Percentiles rank a stretch among this genome's conserved stretches.
phyloP scores from a whole-genome alignment of 495 filamentous ascomycete genomes.

The Podospora tetraspora region DNA sequence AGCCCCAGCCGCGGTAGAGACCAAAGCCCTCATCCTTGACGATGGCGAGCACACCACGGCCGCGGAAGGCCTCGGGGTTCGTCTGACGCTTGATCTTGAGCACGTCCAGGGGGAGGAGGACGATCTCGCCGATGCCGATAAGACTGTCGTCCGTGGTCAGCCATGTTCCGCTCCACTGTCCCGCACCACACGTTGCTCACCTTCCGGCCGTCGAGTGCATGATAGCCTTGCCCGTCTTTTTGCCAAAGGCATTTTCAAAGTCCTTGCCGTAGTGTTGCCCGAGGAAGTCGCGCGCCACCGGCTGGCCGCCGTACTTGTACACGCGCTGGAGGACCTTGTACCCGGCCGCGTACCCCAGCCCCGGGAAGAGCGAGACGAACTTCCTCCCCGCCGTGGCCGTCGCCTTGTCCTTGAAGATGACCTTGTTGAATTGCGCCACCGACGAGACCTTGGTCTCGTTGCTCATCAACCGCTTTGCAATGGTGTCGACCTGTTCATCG shows the following conservation, averaged over 20 bases:
- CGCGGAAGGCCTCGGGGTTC: conserved; percentile 96
- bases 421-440: conserved; percentile 63
- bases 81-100: conserved; percentile 99
- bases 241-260: conserved; percentile 88
- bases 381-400: conserved; percentile 61
- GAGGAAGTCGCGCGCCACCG: conserved; percentile 88
- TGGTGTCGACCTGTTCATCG: conserved; percentile 86
- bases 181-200: not conserved
- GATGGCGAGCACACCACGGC: conserved; percentile 84
- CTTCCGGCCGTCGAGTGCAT: conserved; percentile 89
- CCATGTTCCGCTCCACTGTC: not conserved
- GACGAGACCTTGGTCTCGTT: conserved; percentile 73
- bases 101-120: conserved; percentile 91
- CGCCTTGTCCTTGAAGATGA: conserved; percentile 92
- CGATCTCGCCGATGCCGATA: conserved; percentile 95
- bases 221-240: conserved; percentile 95
- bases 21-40: conserved; percentile 92
- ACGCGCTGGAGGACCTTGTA: conserved; percentile 96
- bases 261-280: conserved; percentile 68
- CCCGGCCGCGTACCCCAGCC: conserved; percentile 91
- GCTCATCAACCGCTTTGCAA: conserved; percentile 98
- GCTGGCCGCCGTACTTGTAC: conserved; percentile 99
- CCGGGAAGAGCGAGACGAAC: conserved; percentile 94
- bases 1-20: conserved; percentile 91
- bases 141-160: conserved; percentile 46